Evolutionary conservation across 2,329 filamentous ascomycete species (phyloP).

Genomic region (Sporothrix phasma): DNA sequence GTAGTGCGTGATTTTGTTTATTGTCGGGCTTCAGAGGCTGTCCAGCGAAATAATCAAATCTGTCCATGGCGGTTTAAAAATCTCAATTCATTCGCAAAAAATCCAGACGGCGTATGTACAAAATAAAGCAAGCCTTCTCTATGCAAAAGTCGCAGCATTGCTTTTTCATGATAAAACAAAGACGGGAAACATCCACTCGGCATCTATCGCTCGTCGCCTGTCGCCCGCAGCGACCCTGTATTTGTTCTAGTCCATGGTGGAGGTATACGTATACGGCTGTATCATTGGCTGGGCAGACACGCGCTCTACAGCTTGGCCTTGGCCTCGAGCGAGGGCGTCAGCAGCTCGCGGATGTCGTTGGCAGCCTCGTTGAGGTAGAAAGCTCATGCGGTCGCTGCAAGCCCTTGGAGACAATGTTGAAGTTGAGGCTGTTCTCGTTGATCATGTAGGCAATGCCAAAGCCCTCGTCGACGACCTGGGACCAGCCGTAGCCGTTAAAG

Average conservation of each 20-base stretch:
- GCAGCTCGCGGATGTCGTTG: slow-evolving; percentile 74
- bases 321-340: slow-evolving; percentile 68
- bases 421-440: slow-evolving; percentile 46
- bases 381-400: slow-evolving; percentile 88
- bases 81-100: background rate
- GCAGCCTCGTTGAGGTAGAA: slow-evolving; percentile 93
- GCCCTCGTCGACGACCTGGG: slow-evolving; percentile 89
- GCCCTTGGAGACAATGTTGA: slow-evolving; percentile 93
- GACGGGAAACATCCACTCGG: background rate
- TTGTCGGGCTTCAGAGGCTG: no score
- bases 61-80: no score
- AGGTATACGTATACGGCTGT: no score
- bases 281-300: background rate
- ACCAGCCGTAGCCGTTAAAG: slow-evolving; percentile 99
- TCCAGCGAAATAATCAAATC: no score
- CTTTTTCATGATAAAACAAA: background rate
- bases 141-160: background rate
- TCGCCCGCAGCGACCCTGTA: background rate
- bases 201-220: background rate
- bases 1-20: no score
- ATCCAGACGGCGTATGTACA: slow-evolving; percentile 4
- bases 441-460: slow-evolving; percentile 99
- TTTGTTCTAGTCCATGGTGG: no score
- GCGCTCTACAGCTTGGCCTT: slow-evolving; percentile 73
- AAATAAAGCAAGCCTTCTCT: background rate